Base-by-base conservation (phyloP, 257 asterid genomes). In the Anisodus tanguticus region DNA sequence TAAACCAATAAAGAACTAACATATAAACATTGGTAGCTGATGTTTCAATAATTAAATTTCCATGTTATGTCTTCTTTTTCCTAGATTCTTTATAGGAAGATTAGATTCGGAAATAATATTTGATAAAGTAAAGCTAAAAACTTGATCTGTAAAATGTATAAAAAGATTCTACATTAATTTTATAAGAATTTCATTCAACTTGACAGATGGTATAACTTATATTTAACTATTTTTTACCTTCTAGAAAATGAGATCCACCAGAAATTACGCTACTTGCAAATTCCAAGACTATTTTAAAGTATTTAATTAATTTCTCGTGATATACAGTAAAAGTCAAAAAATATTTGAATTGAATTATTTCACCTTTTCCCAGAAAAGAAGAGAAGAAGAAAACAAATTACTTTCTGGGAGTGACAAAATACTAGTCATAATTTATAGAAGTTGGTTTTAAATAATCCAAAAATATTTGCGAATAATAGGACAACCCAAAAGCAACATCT, bases 381-480 rank as follows among this genome's bases (percentile, higher is more conserved):
- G 3, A 49, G 26, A 31, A 6, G 47, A 26, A 69, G 41, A 83
- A 72, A 83, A 80, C 84, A 76, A 81, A 4, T 67, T 49, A 64
- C 88, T 79, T 78, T 87, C 60, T 58, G 57, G 39, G 69, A 63
- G 69, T 63, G 69, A 19, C 68, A 63, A 63, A 22, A 63, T 3
- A 63, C 41, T 7, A 26, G 60, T 5, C 62, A 74, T 74, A 68
- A 47, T 12, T 58, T 16, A 58, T 8, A 58, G 19, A 58, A 58
- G 26, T n/a, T 49, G 5, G 81, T 49, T 49, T 51, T 49, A 49
- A 51, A 26, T 76, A 68, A 76, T 22, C 63, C 63, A 76, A 76
- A 76, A 51, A 22, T 26, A 76, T 22, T 22, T 76, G 2, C 62
- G 45, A 3, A n/a, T 67, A 66, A 31, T 5, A 66, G 19, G 72